Evolutionary conservation across 148 eudicot genomes (phyloP), one percentile per base, ranked within the genome.

Genomic region (Polygonum aviculare): DNA sequence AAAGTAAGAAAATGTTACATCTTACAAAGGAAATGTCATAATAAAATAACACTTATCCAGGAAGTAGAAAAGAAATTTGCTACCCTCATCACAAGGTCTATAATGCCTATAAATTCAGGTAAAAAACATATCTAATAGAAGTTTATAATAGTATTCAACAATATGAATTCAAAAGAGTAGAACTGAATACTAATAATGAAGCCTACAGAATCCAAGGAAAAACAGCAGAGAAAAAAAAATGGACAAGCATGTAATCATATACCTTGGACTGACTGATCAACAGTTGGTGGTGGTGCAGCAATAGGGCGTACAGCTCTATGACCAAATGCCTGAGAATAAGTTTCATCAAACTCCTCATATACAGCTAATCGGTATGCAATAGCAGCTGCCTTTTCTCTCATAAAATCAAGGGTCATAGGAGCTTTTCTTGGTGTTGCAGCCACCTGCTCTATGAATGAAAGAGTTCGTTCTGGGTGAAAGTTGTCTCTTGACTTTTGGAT

Each of bases 311-410:
- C 85, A 21, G 97, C 80, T 51, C 78, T 55, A n/a, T 79, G 82
- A 52, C 94, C 93, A 85, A 95, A 92, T 50, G 97, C 98, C 76
- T 95, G 90, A 33, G 91, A 91, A 87, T 95, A 95, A 9, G 98
- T 89, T 78, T 88, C 94, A 77, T 95, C 97, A 80, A 88, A 89
- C 81, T 92, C 98, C 85, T 88, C 96, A 76, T 83, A 95, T 6
- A 79, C 50, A 1, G 96, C 87, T 81, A 81, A 87, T 51, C 98
- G 88, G 74, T 85, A 92, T 76, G 97, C 93, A 81, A 90, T 74
- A 67, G 83, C 85, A 18, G 81, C 77, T 41, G 98, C 85, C 81
- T 86, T 92, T 15, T 84, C 81, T 84, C 85, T 84, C 9, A 90
- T 69, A 80, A 86, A 85, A 38, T 88, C 82, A 69, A 90, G 78